Percentiles rank a stretch among this genome's conserved stretches.
These are phyloP conservation scores for Drosera capensis DNA, from an alignment of 148 eudicot species.

Conservation along the genomic window DNA sequence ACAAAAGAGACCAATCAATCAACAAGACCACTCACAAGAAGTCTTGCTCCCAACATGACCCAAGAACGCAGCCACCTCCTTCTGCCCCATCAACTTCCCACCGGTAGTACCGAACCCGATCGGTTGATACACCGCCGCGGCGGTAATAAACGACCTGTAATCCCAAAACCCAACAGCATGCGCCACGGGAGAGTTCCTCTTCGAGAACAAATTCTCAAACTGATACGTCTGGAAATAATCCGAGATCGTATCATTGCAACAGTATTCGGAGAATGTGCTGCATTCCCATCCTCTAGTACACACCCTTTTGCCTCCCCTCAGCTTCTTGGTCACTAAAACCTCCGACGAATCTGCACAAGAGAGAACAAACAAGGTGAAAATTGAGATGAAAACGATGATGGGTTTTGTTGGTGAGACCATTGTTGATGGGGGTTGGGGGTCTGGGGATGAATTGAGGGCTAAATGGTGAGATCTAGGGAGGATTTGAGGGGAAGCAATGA, in stretches of 20 bases:
- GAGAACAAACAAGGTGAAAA: no score
- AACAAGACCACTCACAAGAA: slow-evolving; percentile 36
- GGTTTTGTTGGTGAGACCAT: no score
- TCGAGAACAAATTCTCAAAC: slow-evolving; percentile 68
- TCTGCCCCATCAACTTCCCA: slow-evolving; percentile 38
- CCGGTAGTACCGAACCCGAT: slow-evolving; percentile 82
- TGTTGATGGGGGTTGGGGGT: no score
- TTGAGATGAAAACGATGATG: no score
- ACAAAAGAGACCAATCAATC: neutral
- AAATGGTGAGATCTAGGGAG: no score
- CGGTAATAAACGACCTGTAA: slow-evolving; percentile 53
- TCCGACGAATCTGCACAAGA: slow-evolving; percentile 21
- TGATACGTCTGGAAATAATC: slow-evolving; percentile 65
- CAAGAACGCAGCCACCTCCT: slow-evolving; percentile 76
- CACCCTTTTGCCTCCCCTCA: slow-evolving; percentile 44
- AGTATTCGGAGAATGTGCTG: slow-evolving; percentile 30
- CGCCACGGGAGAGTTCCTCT: slow-evolving; percentile 64
- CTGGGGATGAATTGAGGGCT: no score
- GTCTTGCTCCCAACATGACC: slow-evolving; percentile 88
- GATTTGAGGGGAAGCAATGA: no score
- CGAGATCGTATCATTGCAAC: slow-evolving; percentile 74
- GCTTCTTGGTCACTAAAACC: slow-evolving; percentile 28
- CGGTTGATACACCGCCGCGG: slow-evolving; percentile 46
- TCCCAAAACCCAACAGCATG: slow-evolving; percentile 93
- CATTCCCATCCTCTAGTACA: slow-evolving; percentile 85